Evolutionary conservation across 352 stramenopile species (phyloP).

Genomic region (Phytophthora lateralis): DNA sequence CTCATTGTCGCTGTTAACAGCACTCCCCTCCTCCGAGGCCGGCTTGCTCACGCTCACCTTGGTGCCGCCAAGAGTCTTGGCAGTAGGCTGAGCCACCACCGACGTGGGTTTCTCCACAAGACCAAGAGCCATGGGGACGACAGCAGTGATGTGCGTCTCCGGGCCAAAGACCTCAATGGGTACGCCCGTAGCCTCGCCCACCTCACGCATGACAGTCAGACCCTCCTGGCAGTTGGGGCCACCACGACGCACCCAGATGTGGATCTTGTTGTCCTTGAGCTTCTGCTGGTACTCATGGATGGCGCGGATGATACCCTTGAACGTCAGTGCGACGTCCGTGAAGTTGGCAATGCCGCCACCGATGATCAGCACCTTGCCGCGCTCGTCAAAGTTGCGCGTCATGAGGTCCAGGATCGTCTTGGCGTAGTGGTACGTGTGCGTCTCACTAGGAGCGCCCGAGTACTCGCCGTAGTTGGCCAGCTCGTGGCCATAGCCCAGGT

Average conservation of each 20-base stretch:
- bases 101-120: constrained; percentile 69
- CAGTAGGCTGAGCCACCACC: constrained; percentile 18
- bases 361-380: constrained; percentile 97
- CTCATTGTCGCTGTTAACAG: constrained; percentile 48
- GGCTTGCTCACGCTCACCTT: constrained; percentile 31
- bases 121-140: constrained; percentile 94
- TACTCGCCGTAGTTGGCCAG: constrained; percentile 99
- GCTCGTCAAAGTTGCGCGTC: constrained; percentile 91
- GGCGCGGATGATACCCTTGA: constrained; percentile 97
- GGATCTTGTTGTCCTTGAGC: constrained; percentile 88
- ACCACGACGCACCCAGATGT: constrained; percentile 96
- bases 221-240: constrained; percentile 98
- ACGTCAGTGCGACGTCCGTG: constrained; percentile 97
- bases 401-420: constrained; percentile 97
- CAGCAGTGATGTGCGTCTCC: constrained; percentile 95
- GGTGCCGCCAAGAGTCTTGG: constrained; percentile 28
- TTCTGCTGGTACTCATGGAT: constrained; percentile 93
- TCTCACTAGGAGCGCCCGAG: constrained; percentile 94
- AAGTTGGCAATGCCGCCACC: constrained; percentile 98
- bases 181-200: constrained; percentile 89
- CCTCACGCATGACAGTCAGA: constrained; percentile 92
- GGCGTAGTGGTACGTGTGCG: constrained; percentile 97
- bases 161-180: constrained; percentile 96
- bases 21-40: constrained; percentile 31
- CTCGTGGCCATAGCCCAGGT: constrained; percentile 93